Base-by-base conservation (phyloP, 2,329 filamentous ascomycete species). In the Cladosporium sp. region DNA sequence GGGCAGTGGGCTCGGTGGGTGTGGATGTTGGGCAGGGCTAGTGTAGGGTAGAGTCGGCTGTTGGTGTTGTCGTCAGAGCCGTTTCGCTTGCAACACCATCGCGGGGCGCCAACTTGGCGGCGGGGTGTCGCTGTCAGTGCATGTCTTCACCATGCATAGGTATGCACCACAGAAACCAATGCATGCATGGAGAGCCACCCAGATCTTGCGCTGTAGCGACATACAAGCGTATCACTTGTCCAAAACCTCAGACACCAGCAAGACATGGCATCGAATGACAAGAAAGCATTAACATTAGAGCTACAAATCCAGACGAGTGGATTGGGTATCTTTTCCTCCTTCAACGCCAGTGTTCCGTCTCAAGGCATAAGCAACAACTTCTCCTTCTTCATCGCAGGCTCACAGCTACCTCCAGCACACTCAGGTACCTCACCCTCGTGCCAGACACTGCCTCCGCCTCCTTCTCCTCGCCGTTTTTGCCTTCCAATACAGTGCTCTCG, bases 401-500 rank as follows among this genome's bases (percentile, higher is more conserved):
- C 47, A 74, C 65, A 34, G 66, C 65, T n/a, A 73, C 66, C 59
- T 73, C 70, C 37, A 74, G 49, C 56, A 72, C 61, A 57, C 70
- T 72, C 38, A 68, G 55, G 55, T 70, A 66, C 22, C 71, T 65
- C 28, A 78, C 71, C 62, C 76, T 69, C 56, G 74, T 75, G 65
- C 78, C 75, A 0, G 74, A 74, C 1, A 76, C 59, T 19, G 71
- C 71, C 17, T 73, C 71, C 3, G 49, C 58, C 17, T 60, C 61
- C 38, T 47, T 55, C 40, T 22, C 9, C 6, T 2, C 19, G 34
- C 9, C 39, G 20, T 25, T 34, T 15, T 55, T 55, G 5, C 12
- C 22, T 2, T 47, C 22, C 7, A 8, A 7, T 8, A n/a, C 28
- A 34, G 20, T 7, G 14, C 37, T 37, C 17, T 19, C 49, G 5